These are phyloP conservation scores for Pittosporum tobira DNA, from an alignment of 129 eudicot genomes.

Conservation along the genomic window DNA sequence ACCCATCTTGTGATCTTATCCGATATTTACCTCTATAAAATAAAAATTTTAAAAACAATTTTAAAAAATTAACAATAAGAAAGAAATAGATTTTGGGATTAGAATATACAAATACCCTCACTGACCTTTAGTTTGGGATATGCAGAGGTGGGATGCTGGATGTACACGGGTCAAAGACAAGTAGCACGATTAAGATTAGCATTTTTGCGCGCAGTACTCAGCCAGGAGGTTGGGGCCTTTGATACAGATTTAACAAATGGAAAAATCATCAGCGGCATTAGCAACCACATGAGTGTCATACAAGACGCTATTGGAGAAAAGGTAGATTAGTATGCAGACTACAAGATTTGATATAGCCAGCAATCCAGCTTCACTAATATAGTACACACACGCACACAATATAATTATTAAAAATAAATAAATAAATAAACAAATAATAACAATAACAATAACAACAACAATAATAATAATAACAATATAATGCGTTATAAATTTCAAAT, in stretches of 20 bases:
- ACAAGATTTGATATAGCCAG: too few species aligned
- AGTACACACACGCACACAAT: too few species aligned
- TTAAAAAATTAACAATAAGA: background rate
- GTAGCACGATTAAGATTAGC: slow-evolving; percentile 48
- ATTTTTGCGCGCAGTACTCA: slow-evolving; percentile 55
- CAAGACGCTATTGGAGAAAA: slow-evolving; percentile 90
- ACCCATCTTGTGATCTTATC: too few species aligned
- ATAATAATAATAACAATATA: too few species aligned
- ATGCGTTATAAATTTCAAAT: too few species aligned
- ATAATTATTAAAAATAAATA: too few species aligned
- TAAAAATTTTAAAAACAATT: background rate
- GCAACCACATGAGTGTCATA: slow-evolving; percentile 69
- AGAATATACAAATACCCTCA: background rate
- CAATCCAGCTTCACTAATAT: too few species aligned
- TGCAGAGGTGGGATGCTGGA: slow-evolving; percentile 94
- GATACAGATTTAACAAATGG: slow-evolving; percentile 70
- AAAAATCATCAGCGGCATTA: slow-evolving; percentile 56
- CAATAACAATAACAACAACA: too few species aligned
- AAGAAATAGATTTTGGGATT: background rate
- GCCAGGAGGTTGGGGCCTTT: slow-evolving; percentile 73
- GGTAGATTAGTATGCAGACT: too few species aligned
- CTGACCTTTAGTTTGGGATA: slow-evolving; percentile 5
- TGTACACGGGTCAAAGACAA: slow-evolving; percentile 80
- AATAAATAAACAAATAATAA: too few species aligned
- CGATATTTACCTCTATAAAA: slow-evolving; percentile 1